Evolutionary conservation across 164 flowering plant genomes (phyloP).

Genomic region (Stephania cephalantha): DNA sequence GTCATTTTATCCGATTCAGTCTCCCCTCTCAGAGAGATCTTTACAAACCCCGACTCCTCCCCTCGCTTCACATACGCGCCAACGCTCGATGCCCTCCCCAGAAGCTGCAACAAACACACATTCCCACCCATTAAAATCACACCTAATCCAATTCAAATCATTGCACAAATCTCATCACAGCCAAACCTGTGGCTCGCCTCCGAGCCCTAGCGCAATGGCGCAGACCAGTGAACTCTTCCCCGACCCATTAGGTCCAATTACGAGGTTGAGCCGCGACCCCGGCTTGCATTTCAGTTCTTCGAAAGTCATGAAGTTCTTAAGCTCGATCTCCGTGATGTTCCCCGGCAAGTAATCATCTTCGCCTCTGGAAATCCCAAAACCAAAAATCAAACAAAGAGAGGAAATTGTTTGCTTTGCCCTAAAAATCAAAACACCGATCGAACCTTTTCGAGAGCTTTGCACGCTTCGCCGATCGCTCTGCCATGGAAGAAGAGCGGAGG

Average conservation of each 20-base stretch:
- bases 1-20: constrained; percentile 38
- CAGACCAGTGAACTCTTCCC: constrained; percentile 97
- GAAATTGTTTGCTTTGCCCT: neutral
- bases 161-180: neutral
- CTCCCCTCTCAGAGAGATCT: constrained; percentile 63
- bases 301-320: constrained; percentile 84
- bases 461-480: constrained; percentile 38
- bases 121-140: neutral
- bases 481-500: constrained; percentile 27
- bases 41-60: constrained; percentile 67
- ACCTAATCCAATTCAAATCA: neutral
- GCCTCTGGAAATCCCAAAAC: constrained; percentile 37
- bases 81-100: constrained; percentile 89
- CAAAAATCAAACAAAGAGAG: neutral
- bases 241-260: constrained; percentile 93
- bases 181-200: constrained; percentile 90
- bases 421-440: neutral
- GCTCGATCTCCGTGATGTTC: constrained; percentile 74
- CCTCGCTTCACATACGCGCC: constrained; percentile 97
- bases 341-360: constrained; percentile 87
- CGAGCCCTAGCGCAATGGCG: constrained; percentile 93
- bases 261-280: constrained; percentile 75
- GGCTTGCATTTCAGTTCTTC: constrained; percentile 60
- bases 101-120: constrained; percentile 40
- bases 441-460: constrained; percentile 40